Conservation (phyloP, 1,284 basidiomycete genomes). For the Puccinia triticina region DNA sequence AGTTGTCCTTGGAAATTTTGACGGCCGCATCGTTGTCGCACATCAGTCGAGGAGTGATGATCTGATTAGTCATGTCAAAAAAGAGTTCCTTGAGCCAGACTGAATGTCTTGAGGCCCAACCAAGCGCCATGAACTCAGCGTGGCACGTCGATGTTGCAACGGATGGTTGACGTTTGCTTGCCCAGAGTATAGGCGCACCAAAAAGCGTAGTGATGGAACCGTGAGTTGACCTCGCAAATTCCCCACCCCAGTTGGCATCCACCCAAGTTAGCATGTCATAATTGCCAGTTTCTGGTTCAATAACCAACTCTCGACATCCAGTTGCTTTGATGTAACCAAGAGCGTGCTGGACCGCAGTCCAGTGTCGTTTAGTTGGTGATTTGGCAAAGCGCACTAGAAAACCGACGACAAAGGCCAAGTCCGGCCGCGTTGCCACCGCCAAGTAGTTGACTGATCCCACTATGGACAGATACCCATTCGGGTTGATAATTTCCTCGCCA, state of each 20-base stretch:
- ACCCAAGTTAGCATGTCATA: background rate
- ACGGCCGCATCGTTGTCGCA: slow-evolving; percentile 15
- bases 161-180: background rate
- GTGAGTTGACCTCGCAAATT: background rate
- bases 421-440: slow-evolving; percentile 11
- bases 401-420: slow-evolving; percentile 12
- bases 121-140: background rate
- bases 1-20: slow-evolving; percentile 14
- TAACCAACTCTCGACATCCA: background rate
- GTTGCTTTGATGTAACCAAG: background rate
- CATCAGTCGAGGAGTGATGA: background rate
- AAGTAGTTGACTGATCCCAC: slow-evolving; percentile 25
- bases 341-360: background rate
- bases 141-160: slow-evolving; percentile 5
- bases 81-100: slow-evolving; percentile 10
- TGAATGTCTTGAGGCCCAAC: background rate
- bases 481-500: slow-evolving; percentile 13
- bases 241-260: slow-evolving; percentile 23
- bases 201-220: background rate
- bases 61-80: slow-evolving; percentile 1
- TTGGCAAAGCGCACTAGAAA: slow-evolving; percentile 10
- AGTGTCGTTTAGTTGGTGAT: background rate
- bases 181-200: background rate
- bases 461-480: slow-evolving; percentile 5
- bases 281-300: background rate